phyloP scores from a whole-genome alignment of 2,329 filamentous ascomycete genomes.

The Colletotrichum sidae region DNA sequence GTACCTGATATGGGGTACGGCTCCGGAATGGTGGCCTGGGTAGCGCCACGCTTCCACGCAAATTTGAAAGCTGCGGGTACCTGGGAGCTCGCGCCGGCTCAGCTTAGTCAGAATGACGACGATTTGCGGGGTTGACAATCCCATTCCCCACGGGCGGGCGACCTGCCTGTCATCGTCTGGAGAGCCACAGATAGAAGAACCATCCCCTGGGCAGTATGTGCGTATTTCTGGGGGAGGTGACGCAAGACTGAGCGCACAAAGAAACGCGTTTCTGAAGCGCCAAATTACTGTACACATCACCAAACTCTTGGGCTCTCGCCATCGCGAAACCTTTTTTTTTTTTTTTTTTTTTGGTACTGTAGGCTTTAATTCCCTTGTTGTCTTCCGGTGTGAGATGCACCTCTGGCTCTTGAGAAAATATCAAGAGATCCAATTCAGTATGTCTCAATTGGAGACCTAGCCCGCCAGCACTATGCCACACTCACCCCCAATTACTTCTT shows the following conservation, averaged over 20 bases:
- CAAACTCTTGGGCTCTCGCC: neutral
- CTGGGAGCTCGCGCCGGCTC: constrained; percentile 14
- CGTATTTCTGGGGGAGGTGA: neutral
- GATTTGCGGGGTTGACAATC: constrained; percentile 34
- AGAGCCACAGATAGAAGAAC: no score
- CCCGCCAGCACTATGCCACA: neutral
- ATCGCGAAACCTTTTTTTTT: no score
- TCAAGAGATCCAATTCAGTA: neutral
- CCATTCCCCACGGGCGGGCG: constrained; percentile 10
- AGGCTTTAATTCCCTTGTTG: no score
- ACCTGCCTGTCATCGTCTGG: no score
- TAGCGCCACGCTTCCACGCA: constrained; percentile 25
- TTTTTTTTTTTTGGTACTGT: no score
- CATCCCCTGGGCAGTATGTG: neutral
- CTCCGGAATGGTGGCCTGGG: constrained; percentile 24
- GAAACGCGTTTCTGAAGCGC: constrained; percentile 1
- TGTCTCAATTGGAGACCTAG: constrained; percentile 13
- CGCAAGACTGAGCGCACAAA: constrained; percentile 22
- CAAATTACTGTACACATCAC: constrained; percentile 15
- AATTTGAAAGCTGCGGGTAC: constrained; percentile 33
- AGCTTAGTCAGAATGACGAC: constrained; percentile 38
- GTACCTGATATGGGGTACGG: constrained; percentile 14
- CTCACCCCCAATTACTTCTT: neutral
- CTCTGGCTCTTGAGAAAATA: neutral
- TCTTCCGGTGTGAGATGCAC: neutral